Percentiles rank a stretch among this genome's conserved stretches.
Evolutionary conservation across 371 early-diverging fungal species (phyloP).

Genomic region (Rhizopus delemar): DNA sequence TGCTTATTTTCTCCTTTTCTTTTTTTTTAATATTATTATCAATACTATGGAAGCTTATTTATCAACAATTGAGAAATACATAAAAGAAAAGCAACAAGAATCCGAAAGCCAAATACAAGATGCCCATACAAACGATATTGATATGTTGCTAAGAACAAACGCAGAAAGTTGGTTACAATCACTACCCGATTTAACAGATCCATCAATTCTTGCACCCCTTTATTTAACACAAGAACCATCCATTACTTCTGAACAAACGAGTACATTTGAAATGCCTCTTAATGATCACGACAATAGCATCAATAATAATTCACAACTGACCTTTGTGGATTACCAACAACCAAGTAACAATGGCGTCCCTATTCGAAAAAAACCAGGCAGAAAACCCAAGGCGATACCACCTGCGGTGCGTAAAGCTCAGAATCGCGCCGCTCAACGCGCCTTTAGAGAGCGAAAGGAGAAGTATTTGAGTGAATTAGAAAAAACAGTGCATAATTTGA

Average conservation of each 20-base stretch:
- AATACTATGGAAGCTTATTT: constrained; percentile 15
- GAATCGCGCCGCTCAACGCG: constrained; percentile 76
- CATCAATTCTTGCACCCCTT: too few relatives aligned
- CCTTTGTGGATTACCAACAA: not conserved
- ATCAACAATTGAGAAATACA: constrained; percentile 15
- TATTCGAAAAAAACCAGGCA: constrained; percentile 54
- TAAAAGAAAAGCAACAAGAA: constrained; percentile 8
- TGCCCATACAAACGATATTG: not conserved
- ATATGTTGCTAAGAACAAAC: not conserved
- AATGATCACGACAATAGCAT: too few relatives aligned
- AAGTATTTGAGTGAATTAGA: constrained; percentile 66
- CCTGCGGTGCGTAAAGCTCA: constrained; percentile 72
- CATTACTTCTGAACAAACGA: too few relatives aligned
- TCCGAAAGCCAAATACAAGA: not conserved
- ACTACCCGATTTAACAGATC: not conserved
- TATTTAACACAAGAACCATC: too few relatives aligned
- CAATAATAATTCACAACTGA: not conserved
- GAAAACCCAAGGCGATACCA: constrained; percentile 70
- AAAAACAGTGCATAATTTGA: constrained; percentile 56
- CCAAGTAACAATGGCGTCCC: not conserved
- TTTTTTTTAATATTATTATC: too few relatives aligned
- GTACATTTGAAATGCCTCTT: too few relatives aligned
- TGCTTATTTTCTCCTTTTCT: too few relatives aligned
- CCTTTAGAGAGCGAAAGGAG: constrained; percentile 80
- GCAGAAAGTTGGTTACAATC: not conserved